phyloP scores from a whole-genome alignment of 495 filamentous ascomycete species.

The Acidomyces sp. region DNA sequence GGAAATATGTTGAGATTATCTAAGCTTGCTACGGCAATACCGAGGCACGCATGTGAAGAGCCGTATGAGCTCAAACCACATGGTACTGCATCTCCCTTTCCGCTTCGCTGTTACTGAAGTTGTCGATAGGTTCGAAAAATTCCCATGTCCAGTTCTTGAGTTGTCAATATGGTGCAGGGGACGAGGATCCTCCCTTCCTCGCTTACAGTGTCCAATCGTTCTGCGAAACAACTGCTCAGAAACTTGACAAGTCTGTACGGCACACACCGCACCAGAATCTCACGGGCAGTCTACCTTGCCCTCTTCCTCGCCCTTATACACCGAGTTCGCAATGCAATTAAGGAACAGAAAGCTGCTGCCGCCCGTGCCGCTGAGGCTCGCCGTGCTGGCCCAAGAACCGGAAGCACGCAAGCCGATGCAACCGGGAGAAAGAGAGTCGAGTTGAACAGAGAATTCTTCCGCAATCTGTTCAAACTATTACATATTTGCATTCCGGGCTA shows the following conservation, averaged over 20 bases:
- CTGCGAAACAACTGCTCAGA: conserved; percentile 59
- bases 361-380: conserved; percentile 53
- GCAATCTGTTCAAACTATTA: conserved; percentile 62
- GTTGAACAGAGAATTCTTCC: conserved; percentile 91
- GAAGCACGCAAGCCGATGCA: conserved; percentile 37
- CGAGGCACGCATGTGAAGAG: too few relatives aligned
- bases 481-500: conserved; percentile 82
- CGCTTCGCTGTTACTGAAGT: too few relatives aligned
- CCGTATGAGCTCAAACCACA: too few relatives aligned
- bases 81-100: too few relatives aligned
- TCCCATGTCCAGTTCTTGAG: too few relatives aligned
- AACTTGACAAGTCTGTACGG: conserved; percentile 67
- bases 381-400: conserved; percentile 25
- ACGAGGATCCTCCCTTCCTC: not conserved
- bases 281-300: conserved; percentile 81
- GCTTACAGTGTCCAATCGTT: conserved; percentile 31
- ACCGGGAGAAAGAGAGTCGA: conserved; percentile 66
- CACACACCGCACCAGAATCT: conserved; percentile 74
- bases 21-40: too few relatives aligned
- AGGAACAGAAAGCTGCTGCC: conserved; percentile 83
- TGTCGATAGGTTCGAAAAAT: too few relatives aligned
- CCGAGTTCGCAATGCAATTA: conserved; percentile 80
- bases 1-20: too few relatives aligned
- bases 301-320: conserved; percentile 78
- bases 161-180: too few relatives aligned